Evolutionary conservation across 2,329 filamentous ascomycete genomes (phyloP).

Genomic region (Pseudocercospora pini-densiflorae): DNA sequence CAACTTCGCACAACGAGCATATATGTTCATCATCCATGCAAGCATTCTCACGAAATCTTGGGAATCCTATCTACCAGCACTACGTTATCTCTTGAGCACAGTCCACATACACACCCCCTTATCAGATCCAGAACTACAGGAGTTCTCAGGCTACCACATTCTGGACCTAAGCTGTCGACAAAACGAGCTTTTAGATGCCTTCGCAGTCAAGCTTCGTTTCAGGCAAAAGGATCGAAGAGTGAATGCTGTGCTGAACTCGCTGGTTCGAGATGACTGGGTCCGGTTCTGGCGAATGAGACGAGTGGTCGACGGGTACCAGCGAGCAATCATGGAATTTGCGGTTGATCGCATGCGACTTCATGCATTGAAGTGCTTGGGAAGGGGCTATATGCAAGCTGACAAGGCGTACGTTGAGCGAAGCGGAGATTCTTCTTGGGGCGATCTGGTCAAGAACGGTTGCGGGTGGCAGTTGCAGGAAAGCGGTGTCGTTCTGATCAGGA

Average conservation of each 20-base stretch:
- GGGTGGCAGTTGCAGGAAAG: slow-evolving; percentile 77
- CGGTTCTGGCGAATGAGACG: slow-evolving; percentile 73
- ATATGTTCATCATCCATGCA: slow-evolving; percentile 88
- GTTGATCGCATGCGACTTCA: slow-evolving; percentile 74
- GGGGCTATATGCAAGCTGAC: slow-evolving; percentile 77
- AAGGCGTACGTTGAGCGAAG: slow-evolving; percentile 69
- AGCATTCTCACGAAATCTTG: slow-evolving; percentile 80
- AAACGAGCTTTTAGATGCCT: slow-evolving; percentile 74
- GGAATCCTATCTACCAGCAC: slow-evolving; percentile 87
- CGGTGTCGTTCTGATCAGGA: slow-evolving; percentile 76
- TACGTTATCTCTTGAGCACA: slow-evolving; percentile 74
- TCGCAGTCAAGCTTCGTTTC: slow-evolving; percentile 66
- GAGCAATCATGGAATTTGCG: slow-evolving; percentile 79
- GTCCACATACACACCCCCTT: slow-evolving; percentile 72
- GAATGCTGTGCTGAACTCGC: slow-evolving; percentile 67
- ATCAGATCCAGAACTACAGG: slow-evolving; percentile 72
- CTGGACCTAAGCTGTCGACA: slow-evolving; percentile 89
- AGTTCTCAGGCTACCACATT: slow-evolving; percentile 80
- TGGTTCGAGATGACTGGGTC: slow-evolving; percentile 83
- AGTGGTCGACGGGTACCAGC: slow-evolving; percentile 78
- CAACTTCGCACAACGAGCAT: slow-evolving; percentile 82
- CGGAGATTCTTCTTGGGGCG: slow-evolving; percentile 72
- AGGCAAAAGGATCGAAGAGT: slow-evolving; percentile 68
- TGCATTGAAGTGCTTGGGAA: slow-evolving; percentile 83
- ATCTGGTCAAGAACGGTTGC: slow-evolving; percentile 72